These are phyloP conservation scores for Peronospora destructor DNA, from an alignment of 352 stramenopile genomes.

Conservation along the genomic window DNA sequence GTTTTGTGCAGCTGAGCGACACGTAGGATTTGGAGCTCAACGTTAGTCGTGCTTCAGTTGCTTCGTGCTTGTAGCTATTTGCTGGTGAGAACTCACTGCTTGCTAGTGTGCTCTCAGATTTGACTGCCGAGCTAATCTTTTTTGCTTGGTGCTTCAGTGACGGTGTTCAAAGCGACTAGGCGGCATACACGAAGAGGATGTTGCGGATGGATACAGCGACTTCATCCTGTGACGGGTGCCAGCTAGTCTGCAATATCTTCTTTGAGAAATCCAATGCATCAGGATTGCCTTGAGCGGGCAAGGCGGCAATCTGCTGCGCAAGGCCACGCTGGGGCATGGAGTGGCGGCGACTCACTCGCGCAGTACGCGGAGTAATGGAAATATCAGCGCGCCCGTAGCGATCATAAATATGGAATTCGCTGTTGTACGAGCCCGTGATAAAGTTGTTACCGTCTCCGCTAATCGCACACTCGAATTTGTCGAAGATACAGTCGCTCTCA, in stretches of 20 bases:
- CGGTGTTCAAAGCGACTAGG: constrained; percentile 17
- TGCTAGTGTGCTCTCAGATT: constrained; percentile 12
- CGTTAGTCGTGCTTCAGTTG: constrained; percentile 8
- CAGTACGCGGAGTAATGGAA: constrained; percentile 44
- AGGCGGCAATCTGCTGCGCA: constrained; percentile 47
- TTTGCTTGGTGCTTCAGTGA: not conserved
- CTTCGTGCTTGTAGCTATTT: constrained; percentile 14
- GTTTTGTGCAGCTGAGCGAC: no score
- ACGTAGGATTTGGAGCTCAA: constrained; percentile 4
- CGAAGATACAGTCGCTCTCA: constrained; percentile 95
- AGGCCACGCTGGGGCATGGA: constrained; percentile 64
- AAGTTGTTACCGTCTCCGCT: constrained; percentile 89
- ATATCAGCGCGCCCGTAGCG: constrained; percentile 72
- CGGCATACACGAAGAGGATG: constrained; percentile 78
- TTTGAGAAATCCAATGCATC: constrained; percentile 75
- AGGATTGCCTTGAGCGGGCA: constrained; percentile 26
- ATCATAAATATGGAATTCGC: constrained; percentile 90
- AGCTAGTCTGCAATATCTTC: constrained; percentile 83
- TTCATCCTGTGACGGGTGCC: constrained; percentile 74
- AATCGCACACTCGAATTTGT: constrained; percentile 94
- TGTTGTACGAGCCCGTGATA: constrained; percentile 93
- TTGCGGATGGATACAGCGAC: constrained; percentile 79
- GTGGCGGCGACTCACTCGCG: constrained; percentile 45
- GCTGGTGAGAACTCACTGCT: constrained; percentile 6
- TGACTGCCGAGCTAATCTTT: constrained; percentile 2